Conservation (phyloP, 345 rosid species). For the Geranium rotundifolium region DNA sequence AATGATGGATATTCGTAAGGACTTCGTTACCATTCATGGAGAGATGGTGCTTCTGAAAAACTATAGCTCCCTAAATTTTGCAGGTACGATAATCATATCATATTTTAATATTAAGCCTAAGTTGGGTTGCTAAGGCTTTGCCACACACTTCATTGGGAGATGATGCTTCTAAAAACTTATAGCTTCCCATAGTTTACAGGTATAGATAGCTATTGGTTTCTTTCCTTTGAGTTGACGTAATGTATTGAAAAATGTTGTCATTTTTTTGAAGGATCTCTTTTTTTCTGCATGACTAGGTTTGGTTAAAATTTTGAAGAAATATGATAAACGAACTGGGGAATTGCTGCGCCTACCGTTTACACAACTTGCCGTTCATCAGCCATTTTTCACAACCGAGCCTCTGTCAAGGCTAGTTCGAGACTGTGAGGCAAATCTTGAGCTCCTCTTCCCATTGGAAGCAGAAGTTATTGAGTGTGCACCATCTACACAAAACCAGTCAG, state of each 20-base stretch:
- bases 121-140: too few relatives aligned
- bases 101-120: too few relatives aligned
- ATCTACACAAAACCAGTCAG: constrained; percentile 10
- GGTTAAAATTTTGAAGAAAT: constrained; percentile 79
- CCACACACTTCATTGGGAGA: too few relatives aligned
- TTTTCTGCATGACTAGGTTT: constrained; percentile 35
- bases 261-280: constrained; percentile 3
- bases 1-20: constrained; percentile 89
- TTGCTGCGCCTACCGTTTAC: constrained; percentile 68
- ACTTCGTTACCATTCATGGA: constrained; percentile 80
- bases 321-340: constrained; percentile 82
- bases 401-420: constrained; percentile 75
- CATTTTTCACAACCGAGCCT: constrained; percentile 75
- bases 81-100: constrained; percentile 32
- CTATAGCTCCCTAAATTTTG: constrained; percentile 84
- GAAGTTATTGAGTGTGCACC: constrained; percentile 62
- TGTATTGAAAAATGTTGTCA: constrained; percentile 2
- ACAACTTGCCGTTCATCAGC: constrained; percentile 68
- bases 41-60: constrained; percentile 93
- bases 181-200: too few relatives aligned
- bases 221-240: too few relatives aligned
- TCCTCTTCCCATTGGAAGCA: constrained; percentile 73
- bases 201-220: too few relatives aligned
- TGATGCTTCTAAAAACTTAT: too few relatives aligned
- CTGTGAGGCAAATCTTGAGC: constrained; percentile 83